Evolutionary conservation across 1,139 yeast species (phyloP).

Genomic region (Blastobotrys buckinghamii): DNA sequence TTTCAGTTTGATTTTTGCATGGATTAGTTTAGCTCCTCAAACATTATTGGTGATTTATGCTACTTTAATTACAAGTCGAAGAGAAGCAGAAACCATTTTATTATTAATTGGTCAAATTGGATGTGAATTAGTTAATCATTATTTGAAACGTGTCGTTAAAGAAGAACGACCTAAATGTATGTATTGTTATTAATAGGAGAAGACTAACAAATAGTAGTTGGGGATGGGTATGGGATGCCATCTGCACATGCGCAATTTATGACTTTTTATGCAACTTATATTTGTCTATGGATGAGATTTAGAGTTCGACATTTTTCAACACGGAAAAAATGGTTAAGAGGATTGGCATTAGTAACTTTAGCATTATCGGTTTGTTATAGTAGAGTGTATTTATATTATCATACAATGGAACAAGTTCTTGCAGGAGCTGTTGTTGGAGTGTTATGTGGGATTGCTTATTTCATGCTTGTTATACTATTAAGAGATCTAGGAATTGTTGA

Average conservation of each 20-base stretch:
- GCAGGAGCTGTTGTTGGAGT: slow-evolving; percentile 68
- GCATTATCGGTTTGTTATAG: slow-evolving; percentile 59
- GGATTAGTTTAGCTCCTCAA: slow-evolving; percentile 78
- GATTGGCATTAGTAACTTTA: slow-evolving; percentile 22
- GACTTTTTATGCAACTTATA: slow-evolving; percentile 75
- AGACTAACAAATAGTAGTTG: slow-evolving; percentile 29
- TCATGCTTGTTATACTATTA: slow-evolving; percentile 43
- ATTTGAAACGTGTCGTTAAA: slow-evolving; percentile 56
- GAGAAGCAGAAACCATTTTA: slow-evolving; percentile 82
- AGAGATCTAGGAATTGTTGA: slow-evolving; percentile 34
- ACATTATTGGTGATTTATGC: slow-evolving; percentile 72
- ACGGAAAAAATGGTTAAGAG: slow-evolving; percentile 28
- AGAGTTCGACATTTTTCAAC: slow-evolving; percentile 37
- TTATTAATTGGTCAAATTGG: slow-evolving; percentile 81
- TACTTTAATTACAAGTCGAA: slow-evolving; percentile 72
- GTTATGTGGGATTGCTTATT: slow-evolving; percentile 54
- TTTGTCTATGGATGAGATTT: slow-evolving; percentile 44
- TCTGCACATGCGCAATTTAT: slow-evolving; percentile 94
- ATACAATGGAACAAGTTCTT: slow-evolving; percentile 62
- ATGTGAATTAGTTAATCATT: slow-evolving; percentile 67
- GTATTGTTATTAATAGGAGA: slow-evolving; percentile 29
- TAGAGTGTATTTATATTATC: slow-evolving; percentile 74
- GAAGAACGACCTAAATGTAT: slow-evolving; percentile 66
- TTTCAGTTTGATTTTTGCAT: slow-evolving; percentile 58
- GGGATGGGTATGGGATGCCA: slow-evolving; percentile 87